Base-by-base conservation (phyloP, 1,284 basidiomycete species). In the Ceratobasidium sp. region DNA sequence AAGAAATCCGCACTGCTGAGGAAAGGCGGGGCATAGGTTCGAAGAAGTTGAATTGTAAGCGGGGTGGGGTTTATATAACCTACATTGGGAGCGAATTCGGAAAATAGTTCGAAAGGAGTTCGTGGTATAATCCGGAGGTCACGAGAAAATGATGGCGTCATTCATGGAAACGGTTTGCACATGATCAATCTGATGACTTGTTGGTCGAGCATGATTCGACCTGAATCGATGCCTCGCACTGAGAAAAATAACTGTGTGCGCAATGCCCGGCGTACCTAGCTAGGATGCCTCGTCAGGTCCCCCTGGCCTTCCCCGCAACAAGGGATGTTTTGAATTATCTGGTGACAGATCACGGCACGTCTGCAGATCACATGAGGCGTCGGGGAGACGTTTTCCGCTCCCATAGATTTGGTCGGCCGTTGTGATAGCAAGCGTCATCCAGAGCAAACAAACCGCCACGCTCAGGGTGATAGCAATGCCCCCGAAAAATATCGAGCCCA, bases 71-170 rank as follows among this genome's bases (percentile, higher is more conserved):
- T 63, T 63, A 63, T 63, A 63, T 45, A 47, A n/a, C 36, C 36
- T 41, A 11, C 36, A 41, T 41, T 11, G 36, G 36, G 44, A 19
- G 17, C 15, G 33, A 22, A 63, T 63, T 63, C 60, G 60, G 45
- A 63, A 63, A 63, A 63, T n/a, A 17, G 48, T 63, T 63, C 60
- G 44, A 44, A 47, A 15, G 45, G 36, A 27, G 44, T 63, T 63
- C 41, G 44, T 41, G 48, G 27, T 63, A 19, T 15, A 29, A 27
- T 45, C 31, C 41, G 45, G 48, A n/a, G n/a, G 60, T 48, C 22
- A 41, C 17, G 11, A 1, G 22, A 36, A 45, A 31, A 17, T n/a
- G 45, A 63, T 63, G 44, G 45, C 60, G 60, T 63, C 60, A 63
- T 48, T 15, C 29, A 1, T 24, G 24, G 1, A 41, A 27, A 48